phyloP scores from a whole-genome alignment of 257 asterid species.

The Solanum raphanifolium region DNA sequence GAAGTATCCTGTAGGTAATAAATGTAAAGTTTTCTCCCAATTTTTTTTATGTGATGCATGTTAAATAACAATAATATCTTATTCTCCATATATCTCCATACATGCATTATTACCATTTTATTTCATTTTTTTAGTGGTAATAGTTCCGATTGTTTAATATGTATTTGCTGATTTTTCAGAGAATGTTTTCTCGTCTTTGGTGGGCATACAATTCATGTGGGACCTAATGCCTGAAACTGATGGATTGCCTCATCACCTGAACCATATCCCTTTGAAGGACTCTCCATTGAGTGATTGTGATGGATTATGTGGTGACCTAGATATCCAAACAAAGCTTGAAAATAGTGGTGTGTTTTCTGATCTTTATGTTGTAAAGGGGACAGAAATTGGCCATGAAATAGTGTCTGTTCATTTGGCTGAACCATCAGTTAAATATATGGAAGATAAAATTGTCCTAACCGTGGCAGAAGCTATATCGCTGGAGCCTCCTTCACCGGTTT shows the following conservation, averaged over 20 bases:
- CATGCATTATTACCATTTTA: not conserved
- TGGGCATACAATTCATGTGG: slow-evolving; percentile 84
- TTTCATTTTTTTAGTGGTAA: not conserved
- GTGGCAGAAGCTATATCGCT: slow-evolving; percentile 97
- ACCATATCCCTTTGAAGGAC: slow-evolving; percentile 74
- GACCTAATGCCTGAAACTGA: slow-evolving; percentile 51
- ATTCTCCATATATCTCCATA: not conserved
- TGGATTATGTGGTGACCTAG: slow-evolving; percentile 86
- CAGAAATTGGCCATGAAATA: slow-evolving; percentile 79
- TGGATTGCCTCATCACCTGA: slow-evolving; percentile 62
- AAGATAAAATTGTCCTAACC: slow-evolving; percentile 64
- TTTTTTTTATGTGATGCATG: not conserved
- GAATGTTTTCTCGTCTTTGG: slow-evolving; percentile 83
- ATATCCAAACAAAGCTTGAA: slow-evolving; percentile 74
- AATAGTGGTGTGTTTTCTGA: slow-evolving; percentile 81
- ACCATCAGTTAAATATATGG: slow-evolving; percentile 45
- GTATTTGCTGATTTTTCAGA: slow-evolving; percentile 33
- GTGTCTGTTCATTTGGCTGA: slow-evolving; percentile 74
- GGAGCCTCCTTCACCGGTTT: slow-evolving; percentile 82
- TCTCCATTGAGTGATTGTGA: slow-evolving; percentile 90
- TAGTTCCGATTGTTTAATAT: not conserved
- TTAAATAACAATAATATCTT: not conserved
- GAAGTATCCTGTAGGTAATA: not conserved
- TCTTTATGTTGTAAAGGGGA: slow-evolving; percentile 70
- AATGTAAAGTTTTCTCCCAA: not conserved